Percentiles rank a stretch among this genome's conserved stretches.
Conservation (phyloP, 352 stramenopile genomes). For the Phytophthora pseudosyringae region DNA sequence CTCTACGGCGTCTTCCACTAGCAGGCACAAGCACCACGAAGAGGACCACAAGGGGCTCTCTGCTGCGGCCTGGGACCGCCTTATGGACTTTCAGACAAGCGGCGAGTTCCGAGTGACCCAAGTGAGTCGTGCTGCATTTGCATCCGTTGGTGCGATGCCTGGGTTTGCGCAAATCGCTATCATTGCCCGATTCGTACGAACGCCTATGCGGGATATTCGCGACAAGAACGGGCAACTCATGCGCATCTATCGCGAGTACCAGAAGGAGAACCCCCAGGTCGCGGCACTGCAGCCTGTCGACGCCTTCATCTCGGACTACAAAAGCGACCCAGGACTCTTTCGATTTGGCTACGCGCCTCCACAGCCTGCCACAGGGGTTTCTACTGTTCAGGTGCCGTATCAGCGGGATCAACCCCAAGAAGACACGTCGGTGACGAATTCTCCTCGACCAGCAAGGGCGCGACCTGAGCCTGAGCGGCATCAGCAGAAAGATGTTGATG, state of each 20-base stretch:
- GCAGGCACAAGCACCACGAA: conserved; percentile 24
- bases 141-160: conserved; percentile 66
- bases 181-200: conserved; percentile 71
- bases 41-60: conserved; percentile 64
- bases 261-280: conserved; percentile 76
- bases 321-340: conserved; percentile 60
- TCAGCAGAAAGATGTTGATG: conserved; percentile 44
- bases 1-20: conserved; percentile 30
- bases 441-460: conserved; percentile 20
- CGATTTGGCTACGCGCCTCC: conserved; percentile 77
- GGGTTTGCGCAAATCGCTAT: conserved; percentile 82
- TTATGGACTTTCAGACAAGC: conserved; percentile 75
- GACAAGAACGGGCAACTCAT: conserved; percentile 85
- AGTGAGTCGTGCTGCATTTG: conserved; percentile 74
- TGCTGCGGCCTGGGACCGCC: conserved; percentile 71
- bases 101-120: conserved; percentile 72
- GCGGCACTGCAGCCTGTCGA: conserved; percentile 53
- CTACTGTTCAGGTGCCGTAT: conserved; percentile 56
- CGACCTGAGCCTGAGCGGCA: conserved; percentile 21
- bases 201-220: conserved; percentile 61
- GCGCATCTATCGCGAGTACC: conserved; percentile 75
- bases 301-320: conserved; percentile 51
- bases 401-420: conserved; percentile 44
- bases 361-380: conserved; percentile 58
- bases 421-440: conserved; percentile 20